These are phyloP conservation scores for Colletotrichum sp. DNA, from an alignment of 2,329 filamentous ascomycete species.

Conservation along the genomic window DNA sequence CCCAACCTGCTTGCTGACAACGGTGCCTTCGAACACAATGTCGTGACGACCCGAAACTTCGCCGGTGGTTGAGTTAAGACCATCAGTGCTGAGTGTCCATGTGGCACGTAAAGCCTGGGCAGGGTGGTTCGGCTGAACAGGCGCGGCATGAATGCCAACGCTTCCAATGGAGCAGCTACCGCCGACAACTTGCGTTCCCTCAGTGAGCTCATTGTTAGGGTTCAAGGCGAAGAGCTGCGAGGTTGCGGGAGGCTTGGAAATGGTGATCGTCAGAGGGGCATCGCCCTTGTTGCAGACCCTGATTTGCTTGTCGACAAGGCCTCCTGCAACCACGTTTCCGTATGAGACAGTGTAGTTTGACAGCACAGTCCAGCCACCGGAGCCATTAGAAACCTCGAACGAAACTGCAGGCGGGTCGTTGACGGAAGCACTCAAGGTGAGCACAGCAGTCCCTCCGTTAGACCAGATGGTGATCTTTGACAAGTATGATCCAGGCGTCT, in stretches of 20 bases:
- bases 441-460: constrained; percentile 35
- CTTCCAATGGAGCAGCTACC: constrained; percentile 33
- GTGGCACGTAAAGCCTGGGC: constrained; percentile 30
- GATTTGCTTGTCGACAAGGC: constrained; percentile 32
- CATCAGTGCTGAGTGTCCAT: constrained; percentile 48
- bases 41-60: constrained; percentile 40
- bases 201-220: constrained; percentile 34
- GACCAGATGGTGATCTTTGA: constrained; percentile 39
- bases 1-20: constrained; percentile 37
- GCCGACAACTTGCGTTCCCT: constrained; percentile 36
- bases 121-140: constrained; percentile 33
- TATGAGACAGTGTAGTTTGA: constrained; percentile 30
- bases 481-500: constrained; percentile 34
- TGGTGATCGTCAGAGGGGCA: constrained; percentile 39
- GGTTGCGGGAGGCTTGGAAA: constrained; percentile 39
- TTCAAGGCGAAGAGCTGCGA: constrained; percentile 37
- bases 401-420: constrained; percentile 36
- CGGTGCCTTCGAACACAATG: constrained; percentile 35
- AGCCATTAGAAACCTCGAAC: constrained; percentile 37
- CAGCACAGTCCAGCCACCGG: constrained; percentile 33
- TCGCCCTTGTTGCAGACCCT: constrained; percentile 42
- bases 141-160: constrained; percentile 34
- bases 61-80: constrained; percentile 30
- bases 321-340: constrained; percentile 35
- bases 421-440: constrained; percentile 37